These are phyloP conservation scores for Colletotrichum brevisporum DNA, from an alignment of 2,329 filamentous ascomycete species.

Conservation along the genomic window DNA sequence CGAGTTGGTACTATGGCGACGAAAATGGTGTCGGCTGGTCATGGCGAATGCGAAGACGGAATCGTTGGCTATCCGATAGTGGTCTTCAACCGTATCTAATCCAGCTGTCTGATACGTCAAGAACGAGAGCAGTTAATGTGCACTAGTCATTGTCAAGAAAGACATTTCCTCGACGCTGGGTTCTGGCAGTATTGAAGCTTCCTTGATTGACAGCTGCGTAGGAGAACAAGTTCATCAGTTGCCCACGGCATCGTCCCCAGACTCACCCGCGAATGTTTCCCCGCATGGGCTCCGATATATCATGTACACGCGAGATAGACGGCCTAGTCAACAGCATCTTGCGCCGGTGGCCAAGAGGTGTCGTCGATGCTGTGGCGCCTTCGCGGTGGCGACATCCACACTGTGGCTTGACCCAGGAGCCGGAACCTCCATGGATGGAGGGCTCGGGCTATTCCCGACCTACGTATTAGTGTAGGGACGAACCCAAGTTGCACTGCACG, in stretches of 20 bases:
- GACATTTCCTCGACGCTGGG: not conserved
- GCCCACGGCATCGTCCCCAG: too few species aligned
- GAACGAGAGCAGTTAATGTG: slow-evolving; percentile 6
- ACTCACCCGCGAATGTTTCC: too few species aligned
- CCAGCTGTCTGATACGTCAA: slow-evolving; percentile 14
- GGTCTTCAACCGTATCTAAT: slow-evolving; percentile 27
- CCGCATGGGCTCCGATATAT: too few species aligned
- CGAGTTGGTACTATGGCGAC: not conserved
- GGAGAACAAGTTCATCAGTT: too few species aligned
- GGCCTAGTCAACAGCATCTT: too few species aligned
- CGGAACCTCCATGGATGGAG: not conserved
- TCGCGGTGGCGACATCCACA: slow-evolving; percentile 31
- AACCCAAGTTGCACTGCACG: slow-evolving; percentile 23
- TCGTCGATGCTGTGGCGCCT: slow-evolving; percentile 37
- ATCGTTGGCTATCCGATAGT: slow-evolving; percentile 24
- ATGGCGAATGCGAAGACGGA: slow-evolving; percentile 23
- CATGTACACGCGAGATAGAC: too few species aligned
- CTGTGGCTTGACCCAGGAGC: slow-evolving; percentile 30
- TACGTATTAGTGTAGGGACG: slow-evolving; percentile 8
- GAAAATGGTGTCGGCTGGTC: slow-evolving; percentile 25
- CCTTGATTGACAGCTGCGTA: too few species aligned
- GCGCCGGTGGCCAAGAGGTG: slow-evolving; percentile 19
- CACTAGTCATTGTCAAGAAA: not conserved
- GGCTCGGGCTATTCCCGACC: too few species aligned
- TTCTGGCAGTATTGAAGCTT: too few species aligned